A percentile compares a stretch with the other conserved stretches of the same genome.
phyloP scores from a whole-genome alignment of 805 yeast species.

The Metschnikowia anglica region DNA sequence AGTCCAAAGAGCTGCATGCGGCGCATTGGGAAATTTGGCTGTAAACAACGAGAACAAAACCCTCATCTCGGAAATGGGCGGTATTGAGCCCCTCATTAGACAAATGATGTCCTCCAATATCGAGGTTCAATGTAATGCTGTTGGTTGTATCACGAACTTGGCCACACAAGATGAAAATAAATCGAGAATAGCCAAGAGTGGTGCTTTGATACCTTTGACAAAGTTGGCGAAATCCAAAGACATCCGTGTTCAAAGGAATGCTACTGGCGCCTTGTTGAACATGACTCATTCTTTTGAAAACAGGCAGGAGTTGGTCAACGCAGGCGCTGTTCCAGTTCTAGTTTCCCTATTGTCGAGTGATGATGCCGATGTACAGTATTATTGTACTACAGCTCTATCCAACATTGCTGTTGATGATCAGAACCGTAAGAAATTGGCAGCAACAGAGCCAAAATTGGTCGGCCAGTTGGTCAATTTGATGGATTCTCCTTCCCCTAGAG shows the following conservation, averaged over 20 bases:
- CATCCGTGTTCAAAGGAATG: constrained; percentile 95
- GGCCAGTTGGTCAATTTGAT: constrained; percentile 82
- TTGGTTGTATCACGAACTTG: constrained; percentile 95
- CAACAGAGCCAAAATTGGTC: constrained; percentile 90
- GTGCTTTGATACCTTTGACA: constrained; percentile 92
- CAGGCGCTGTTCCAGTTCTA: constrained; percentile 96
- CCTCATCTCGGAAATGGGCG: constrained; percentile 96
- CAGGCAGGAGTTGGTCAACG: constrained; percentile 92
- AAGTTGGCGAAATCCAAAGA: constrained; percentile 93
- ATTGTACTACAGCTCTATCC: constrained; percentile 95
- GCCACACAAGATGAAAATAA: constrained; percentile 98
- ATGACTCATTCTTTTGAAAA: constrained; percentile 98
- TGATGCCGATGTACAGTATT: constrained; percentile 97
- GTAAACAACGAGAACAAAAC: constrained; percentile 94
- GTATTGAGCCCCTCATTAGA: constrained; percentile 90
- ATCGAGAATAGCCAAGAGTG: constrained; percentile 91
- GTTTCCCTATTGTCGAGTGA: constrained; percentile 80
- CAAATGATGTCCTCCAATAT: constrained; percentile 97
- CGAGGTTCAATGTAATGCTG: constrained; percentile 98
- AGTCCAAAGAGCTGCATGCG: constrained; percentile 98
- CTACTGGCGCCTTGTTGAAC: constrained; percentile 95
- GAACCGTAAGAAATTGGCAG: constrained; percentile 82
- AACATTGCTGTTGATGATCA: constrained; percentile 96
- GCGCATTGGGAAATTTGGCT: constrained; percentile 97
- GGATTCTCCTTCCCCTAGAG: constrained; percentile 92